phyloP scores from a whole-genome alignment of 768 basidiomycete species.

The Hysterangium stoloniferum region DNA sequence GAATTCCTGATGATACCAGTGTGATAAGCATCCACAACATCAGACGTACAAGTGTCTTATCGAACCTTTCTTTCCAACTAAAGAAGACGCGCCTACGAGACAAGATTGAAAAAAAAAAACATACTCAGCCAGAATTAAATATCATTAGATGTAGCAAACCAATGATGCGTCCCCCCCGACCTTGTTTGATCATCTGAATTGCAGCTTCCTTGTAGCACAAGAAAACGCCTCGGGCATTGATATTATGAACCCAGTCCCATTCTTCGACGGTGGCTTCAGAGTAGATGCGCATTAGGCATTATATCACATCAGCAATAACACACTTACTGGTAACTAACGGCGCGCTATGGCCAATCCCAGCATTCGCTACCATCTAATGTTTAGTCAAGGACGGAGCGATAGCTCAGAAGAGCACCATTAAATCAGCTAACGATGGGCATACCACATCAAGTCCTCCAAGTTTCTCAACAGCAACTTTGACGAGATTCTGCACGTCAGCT shows the following conservation, averaged over 20 bases:
- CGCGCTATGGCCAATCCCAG: constrained; percentile 15
- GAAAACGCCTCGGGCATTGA: constrained; percentile 18
- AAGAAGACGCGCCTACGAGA: constrained; percentile 27
- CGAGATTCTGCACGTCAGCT: constrained; percentile 22
- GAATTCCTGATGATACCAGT: background rate
- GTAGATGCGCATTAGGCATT: too few relatives aligned
- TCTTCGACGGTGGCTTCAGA: constrained; percentile 16
- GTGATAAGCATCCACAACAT: background rate
- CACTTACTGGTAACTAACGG: constrained; percentile 17
- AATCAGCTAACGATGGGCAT: too few relatives aligned
- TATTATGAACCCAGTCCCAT: constrained; percentile 13
- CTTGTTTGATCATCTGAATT: constrained; percentile 20
- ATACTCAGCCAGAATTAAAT: too few relatives aligned
- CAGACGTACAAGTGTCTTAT: background rate
- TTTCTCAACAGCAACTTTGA: constrained; percentile 20
- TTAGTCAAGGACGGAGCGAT: too few relatives aligned
- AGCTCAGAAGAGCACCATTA: too few relatives aligned
- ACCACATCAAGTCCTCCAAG: constrained; percentile 28
- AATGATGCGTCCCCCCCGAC: constrained; percentile 17
- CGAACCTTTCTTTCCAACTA: constrained; percentile 25
- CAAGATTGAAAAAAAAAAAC: background rate
- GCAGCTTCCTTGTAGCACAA: constrained; percentile 20
- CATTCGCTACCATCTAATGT: constrained; percentile 22
- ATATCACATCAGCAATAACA: background rate
- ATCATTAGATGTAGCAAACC: constrained; percentile 1